Evolutionary conservation across 768 basidiomycete genomes (phyloP).

Genomic region (Mrakia gelida): DNA sequence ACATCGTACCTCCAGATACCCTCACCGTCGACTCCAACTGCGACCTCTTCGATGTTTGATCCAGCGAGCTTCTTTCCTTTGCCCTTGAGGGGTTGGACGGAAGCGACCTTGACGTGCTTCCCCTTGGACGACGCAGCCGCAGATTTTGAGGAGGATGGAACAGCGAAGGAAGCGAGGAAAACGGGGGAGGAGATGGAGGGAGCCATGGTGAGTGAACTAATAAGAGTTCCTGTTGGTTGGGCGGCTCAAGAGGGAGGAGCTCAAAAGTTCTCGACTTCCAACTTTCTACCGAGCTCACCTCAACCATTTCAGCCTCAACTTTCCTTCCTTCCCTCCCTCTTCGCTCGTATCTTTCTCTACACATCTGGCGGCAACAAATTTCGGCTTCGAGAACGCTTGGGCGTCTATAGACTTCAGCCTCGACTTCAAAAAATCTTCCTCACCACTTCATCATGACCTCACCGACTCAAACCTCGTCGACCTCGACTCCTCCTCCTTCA

Average conservation of each 20-base stretch:
- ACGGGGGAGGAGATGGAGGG: constrained; percentile 23
- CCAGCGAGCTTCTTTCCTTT: constrained; percentile 15
- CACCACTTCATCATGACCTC: not conserved
- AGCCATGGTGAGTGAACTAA: constrained; percentile 6
- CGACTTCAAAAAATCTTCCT: not conserved
- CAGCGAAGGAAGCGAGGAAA: constrained; percentile 22
- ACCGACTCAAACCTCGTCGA: not conserved
- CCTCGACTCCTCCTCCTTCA: not conserved
- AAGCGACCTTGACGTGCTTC: constrained; percentile 20
- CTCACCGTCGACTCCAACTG: constrained; percentile 27
- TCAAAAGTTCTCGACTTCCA: too few relatives aligned
- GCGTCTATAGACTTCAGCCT: not conserved
- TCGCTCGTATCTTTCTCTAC: too few relatives aligned
- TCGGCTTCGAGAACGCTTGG: too few relatives aligned
- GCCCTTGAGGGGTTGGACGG: constrained; percentile 16
- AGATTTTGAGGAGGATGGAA: constrained; percentile 10
- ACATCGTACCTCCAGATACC: constrained; percentile 31
- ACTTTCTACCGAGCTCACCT: not conserved
- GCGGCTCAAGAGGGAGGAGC: not conserved
- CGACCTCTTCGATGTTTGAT: constrained; percentile 2
- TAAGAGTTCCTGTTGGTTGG: not conserved
- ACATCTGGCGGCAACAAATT: too few relatives aligned
- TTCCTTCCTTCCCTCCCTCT: too few relatives aligned
- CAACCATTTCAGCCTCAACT: not conserved
- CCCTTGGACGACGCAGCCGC: not conserved